Evolutionary conservation across 805 yeast genomes (phyloP).

Genomic region (Vanderwaltozyma yarrowii): DNA sequence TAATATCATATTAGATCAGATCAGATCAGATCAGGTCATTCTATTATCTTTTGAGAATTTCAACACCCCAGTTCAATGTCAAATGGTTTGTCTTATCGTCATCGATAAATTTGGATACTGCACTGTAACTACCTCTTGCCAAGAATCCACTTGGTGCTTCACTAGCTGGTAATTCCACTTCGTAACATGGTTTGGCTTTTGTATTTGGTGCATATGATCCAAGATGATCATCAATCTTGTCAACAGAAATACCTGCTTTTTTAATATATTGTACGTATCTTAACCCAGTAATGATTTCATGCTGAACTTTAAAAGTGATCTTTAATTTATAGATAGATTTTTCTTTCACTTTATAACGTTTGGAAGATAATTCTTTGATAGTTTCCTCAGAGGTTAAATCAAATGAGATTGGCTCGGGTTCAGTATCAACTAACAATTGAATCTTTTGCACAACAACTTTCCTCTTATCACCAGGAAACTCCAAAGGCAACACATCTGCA

Average conservation of each 20-base stretch:
- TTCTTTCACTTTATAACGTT: constrained; percentile 70
- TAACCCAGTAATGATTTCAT: constrained; percentile 84
- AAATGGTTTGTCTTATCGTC: constrained; percentile 73
- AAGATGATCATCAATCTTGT: constrained; percentile 75
- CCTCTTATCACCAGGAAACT: constrained; percentile 55
- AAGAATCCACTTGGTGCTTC: constrained; percentile 88
- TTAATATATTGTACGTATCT: constrained; percentile 77
- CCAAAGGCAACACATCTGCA: constrained; percentile 52
- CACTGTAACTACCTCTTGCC: constrained; percentile 80
- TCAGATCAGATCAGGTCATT: too few species aligned
- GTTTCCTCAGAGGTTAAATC: constrained; percentile 55
- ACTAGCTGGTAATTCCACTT: constrained; percentile 49
- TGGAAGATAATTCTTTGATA: constrained; percentile 46
- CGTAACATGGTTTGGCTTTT: constrained; percentile 65
- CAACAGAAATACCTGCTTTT: constrained; percentile 81
- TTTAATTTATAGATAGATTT: constrained; percentile 61
- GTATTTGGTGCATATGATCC: constrained; percentile 92
- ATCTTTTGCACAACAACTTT: constrained; percentile 72
- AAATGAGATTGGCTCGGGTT: constrained; percentile 52
- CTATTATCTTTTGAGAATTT: constrained; percentile 57
- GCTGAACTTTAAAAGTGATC: constrained; percentile 76
- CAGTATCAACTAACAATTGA: constrained; percentile 59
- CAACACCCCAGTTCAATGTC: constrained; percentile 75
- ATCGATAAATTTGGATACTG: constrained; percentile 72
- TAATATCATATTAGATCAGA: too few species aligned